These are phyloP conservation scores for Suillus bovinus DNA, from an alignment of 768 basidiomycete genomes.

Conservation along the genomic window DNA sequence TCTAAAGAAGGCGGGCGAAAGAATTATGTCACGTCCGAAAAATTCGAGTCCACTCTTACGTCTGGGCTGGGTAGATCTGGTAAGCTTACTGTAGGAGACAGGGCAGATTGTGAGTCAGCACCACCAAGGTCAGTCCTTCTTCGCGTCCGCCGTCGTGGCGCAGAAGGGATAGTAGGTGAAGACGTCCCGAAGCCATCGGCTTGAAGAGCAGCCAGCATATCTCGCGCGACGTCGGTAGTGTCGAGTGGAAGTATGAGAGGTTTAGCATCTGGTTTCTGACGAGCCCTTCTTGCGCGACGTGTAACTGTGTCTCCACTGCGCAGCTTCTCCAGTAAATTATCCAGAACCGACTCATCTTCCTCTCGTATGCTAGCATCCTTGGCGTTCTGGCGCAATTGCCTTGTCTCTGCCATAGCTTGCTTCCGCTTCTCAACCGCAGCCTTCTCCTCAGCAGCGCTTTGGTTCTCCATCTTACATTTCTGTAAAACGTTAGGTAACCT, in stretches of 20 bases:
- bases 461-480: conserved; percentile 90
- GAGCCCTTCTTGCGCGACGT: conserved; percentile 53
- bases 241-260: conserved; percentile 18
- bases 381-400: conserved; percentile 52
- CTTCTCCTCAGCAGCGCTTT: conserved; percentile 70
- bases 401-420: conserved; percentile 64
- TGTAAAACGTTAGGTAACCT: conserved; percentile 31
- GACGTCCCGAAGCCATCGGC: conserved; percentile 62
- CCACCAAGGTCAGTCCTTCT: conserved; percentile 35
- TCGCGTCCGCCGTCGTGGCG: conserved; percentile 29
- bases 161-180: conserved; percentile 43
- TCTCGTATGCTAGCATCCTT: conserved; percentile 44
- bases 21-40: conserved; percentile 27
- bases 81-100: conserved; percentile 25
- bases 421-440: conserved; percentile 67
- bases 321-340: conserved; percentile 70
- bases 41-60: conserved; percentile 27
- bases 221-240: conserved; percentile 55
- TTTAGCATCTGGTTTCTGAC: conserved; percentile 41
- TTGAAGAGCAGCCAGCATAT: conserved; percentile 75
- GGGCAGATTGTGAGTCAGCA: conserved; percentile 30
- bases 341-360: conserved; percentile 61
- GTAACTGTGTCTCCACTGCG: conserved; percentile 66
- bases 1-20: conserved; percentile 23
- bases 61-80: conserved; percentile 32